These are phyloP conservation scores for Talaromyces nanjingensis DNA, from an alignment of 495 filamentous ascomycete genomes.

Conservation along the genomic window DNA sequence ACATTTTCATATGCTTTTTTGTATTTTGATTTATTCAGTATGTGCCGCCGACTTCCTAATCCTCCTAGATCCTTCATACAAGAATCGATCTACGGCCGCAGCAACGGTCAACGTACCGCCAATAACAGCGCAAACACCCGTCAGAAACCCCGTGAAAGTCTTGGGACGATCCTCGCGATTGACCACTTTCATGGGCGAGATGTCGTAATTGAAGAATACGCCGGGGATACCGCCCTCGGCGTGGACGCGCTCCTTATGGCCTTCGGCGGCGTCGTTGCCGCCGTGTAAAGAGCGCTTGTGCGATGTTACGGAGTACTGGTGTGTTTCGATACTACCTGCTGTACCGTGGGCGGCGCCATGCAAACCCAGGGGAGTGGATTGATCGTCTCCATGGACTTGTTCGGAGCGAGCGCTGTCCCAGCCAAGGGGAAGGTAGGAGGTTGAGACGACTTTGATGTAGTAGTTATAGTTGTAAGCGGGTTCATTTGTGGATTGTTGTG, in stretches of 20 bases:
- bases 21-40: slow-evolving; percentile 3
- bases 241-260: slow-evolving; percentile 85
- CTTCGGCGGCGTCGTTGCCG: slow-evolving; percentile 73
- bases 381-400: slow-evolving; percentile 40
- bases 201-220: slow-evolving; percentile 98
- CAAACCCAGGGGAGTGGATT: slow-evolving; percentile 52
- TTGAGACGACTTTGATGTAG: slow-evolving; percentile 96
- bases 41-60: slow-evolving; percentile 61
- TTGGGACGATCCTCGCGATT: slow-evolving; percentile 88
- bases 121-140: slow-evolving; percentile 88
- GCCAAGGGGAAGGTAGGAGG: slow-evolving; percentile 84
- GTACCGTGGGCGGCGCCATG: slow-evolving; percentile 49
- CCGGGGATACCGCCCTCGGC: slow-evolving; percentile 88
- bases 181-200: slow-evolving; percentile 99
- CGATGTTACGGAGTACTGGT: slow-evolving; percentile 95
- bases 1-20: slow-evolving; percentile 1
- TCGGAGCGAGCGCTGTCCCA: slow-evolving; percentile 53
- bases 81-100: slow-evolving; percentile 80
- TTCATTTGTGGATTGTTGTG: slow-evolving; percentile 68
- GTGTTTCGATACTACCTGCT: slow-evolving; percentile 85
- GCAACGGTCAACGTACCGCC: slow-evolving; percentile 95
- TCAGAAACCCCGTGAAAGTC: slow-evolving; percentile 81
- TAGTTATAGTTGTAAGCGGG: slow-evolving; percentile 96
- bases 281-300: slow-evolving; percentile 82
- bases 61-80: slow-evolving; percentile 81